Base-by-base conservation (phyloP, 169 alveolate genomes). In the Theileria sp. region DNA sequence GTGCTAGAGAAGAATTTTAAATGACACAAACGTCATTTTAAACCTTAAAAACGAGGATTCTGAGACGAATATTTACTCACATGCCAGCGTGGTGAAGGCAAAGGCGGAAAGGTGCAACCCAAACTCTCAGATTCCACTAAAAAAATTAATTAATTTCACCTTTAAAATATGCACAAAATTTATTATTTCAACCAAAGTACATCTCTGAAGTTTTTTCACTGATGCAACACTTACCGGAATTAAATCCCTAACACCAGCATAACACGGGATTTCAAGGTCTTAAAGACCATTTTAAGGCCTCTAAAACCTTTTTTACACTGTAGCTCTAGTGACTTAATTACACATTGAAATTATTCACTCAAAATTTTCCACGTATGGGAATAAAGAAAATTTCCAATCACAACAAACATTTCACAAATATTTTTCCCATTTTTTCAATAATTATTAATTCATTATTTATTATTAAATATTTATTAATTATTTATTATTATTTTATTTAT, bases 211-310 rank as follows among this genome's bases (percentile, higher is more conserved):
- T 64, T 38, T 17, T 28, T 2, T 3, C 9, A 13, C 51, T 21
- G 72, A 64, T n/a, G 38, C 72, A 30, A 64, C 72, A 64, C 72
- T 64, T 30, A 64, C 72, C 72, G 32, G 50, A 64, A 30, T 28
- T 10, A 38, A 34, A n/a, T 25, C 10, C 9, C 13, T 60, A 6
- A 1, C n/a, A 34, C 9, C 8, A 64, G 26, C 8, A 4, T 44
- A 44, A 2, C 54, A 44, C 1, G 17, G 3, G 17, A 44, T 44
- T 44, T 8, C 1, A 44, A 10, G 54, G 54, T 15, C 8, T 1
- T 13, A 8, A 44, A 8, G 17, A 15, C 54, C 54, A 4, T 4
- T 4, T 4, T 4, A 44, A 4, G 54, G 54, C 54, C 54, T 44
- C 1, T 4, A 8, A 8, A 13, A 15, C 19, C 54, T 44, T 44